Percentiles rank a stretch among this genome's conserved stretches.
Evolutionary conservation across 2,329 filamentous ascomycete genomes (phyloP).

Genomic region (Xylogone sp.): DNA sequence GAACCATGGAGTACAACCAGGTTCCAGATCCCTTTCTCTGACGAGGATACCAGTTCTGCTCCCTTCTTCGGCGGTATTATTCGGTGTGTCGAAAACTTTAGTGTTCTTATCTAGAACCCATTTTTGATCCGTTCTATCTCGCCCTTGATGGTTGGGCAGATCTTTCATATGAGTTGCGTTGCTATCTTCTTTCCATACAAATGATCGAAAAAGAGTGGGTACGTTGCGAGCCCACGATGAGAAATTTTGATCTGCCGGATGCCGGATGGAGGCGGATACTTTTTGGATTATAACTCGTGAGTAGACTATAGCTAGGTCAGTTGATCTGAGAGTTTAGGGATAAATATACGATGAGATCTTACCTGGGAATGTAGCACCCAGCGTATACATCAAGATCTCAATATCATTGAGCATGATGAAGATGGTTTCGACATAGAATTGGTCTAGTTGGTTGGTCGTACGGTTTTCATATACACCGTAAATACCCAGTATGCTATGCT

Average conservation of each 20-base stretch:
- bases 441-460: conserved; percentile 11
- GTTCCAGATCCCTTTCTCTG: background rate
- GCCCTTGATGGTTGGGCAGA: background rate
- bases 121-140: background rate
- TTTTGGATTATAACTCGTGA: conserved; percentile 7
- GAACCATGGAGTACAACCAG: background rate
- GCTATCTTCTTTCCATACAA: background rate
- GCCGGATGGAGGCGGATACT: background rate
- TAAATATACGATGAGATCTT: background rate
- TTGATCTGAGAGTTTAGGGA: background rate
- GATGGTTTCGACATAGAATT: conserved; percentile 20
- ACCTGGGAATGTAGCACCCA: conserved; percentile 27
- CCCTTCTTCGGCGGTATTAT: background rate
- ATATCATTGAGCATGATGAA: conserved; percentile 27
- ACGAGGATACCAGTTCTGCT: background rate
- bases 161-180: background rate
- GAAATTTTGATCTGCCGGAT: conserved; percentile 13
- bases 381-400: conserved; percentile 25
- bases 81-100: background rate
- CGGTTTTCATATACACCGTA: conserved; percentile 19
- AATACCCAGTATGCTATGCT: conserved; percentile 10
- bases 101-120: background rate
- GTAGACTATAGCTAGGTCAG: conserved; percentile 2
- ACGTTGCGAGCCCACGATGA: conserved; percentile 16
- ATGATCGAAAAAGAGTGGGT: conserved; percentile 12